Base-by-base conservation (phyloP, 805 yeast species). In the Teunomyces lycoperdinae region DNA sequence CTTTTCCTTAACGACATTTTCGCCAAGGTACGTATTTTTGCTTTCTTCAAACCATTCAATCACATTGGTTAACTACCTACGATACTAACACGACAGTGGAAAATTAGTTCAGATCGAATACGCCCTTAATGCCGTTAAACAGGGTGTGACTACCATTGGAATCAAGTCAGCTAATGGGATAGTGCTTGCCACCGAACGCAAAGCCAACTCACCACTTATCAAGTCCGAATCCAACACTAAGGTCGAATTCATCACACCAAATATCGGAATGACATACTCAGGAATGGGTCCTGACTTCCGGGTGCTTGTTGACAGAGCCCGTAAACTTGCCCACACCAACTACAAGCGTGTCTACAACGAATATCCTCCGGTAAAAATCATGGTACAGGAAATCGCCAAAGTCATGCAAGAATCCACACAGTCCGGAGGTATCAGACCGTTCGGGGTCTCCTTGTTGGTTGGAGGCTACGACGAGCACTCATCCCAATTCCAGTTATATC, bases 261-360 rank as follows among this genome's bases (percentile, higher is more conserved):
- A 94, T 64, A 87, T 92, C 58, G 99, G 97, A 49, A 89, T 94
- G 79, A 91, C 96, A 3, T 94, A 94, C 70, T 79, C 96, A 5
- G 99, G 99, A 14, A 91, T 94, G 98, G 98, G 98, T 24, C 99
- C 99, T 17, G 99, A 94, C 67, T 94, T 87, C 74, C 80, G 99
- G 55, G 96, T 94, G 11, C 78, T 94, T 30, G 89, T 91, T 44
- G 98, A 94, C 71, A 87, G 87, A 67, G 89, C 98, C 9, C 83
- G 99, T 60, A 91, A 89, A 68, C 84, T 87, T 50, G 88, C 97
- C 39, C 98, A 94, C 67, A 84, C 97, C 17, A 81, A 86, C 62
- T 94, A 94, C 71, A 91, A 92, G 73, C 82, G 96, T 64, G 77
- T 91, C 51, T 94, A 92, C 73, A 91, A 92, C 65, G 98, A 94